Evolutionary conservation across 2,329 filamentous ascomycete genomes (phyloP).

Genomic region (Thermoascus crustaceus): DNA sequence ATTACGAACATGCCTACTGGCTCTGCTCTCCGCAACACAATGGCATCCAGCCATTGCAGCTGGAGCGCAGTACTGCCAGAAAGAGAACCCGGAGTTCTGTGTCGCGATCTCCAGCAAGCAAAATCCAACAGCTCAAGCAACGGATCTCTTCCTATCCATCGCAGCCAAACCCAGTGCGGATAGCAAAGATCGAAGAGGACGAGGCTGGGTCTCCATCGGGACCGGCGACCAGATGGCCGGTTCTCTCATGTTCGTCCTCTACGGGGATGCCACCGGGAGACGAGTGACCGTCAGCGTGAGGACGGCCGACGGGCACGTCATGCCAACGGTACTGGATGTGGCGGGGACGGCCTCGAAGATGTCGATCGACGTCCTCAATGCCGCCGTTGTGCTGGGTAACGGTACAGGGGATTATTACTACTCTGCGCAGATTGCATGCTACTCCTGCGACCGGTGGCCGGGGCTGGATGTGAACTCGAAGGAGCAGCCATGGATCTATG

Average conservation of each 20-base stretch:
- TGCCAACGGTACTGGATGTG: constrained; percentile 14
- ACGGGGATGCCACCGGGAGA: constrained; percentile 15
- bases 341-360: constrained; percentile 29
- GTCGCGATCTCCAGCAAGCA: constrained; percentile 6
- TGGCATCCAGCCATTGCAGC: constrained; percentile 4
- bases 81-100: constrained; percentile 6
- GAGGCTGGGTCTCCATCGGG: constrained; percentile 20
- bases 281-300: constrained; percentile 20
- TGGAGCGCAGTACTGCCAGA: constrained; percentile 8
- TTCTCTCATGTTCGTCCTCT: constrained; percentile 22
- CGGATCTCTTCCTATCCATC: constrained; percentile 8
- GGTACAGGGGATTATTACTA: too few species aligned
- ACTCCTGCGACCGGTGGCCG: constrained; percentile 45
- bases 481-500: constrained; percentile 46
- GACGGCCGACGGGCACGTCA: constrained; percentile 16
- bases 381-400: constrained; percentile 35
- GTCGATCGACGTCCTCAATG: constrained; percentile 38
- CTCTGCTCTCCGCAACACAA: neutral
- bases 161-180: constrained; percentile 7
- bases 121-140: constrained; percentile 6
- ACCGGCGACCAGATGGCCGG: constrained; percentile 19
- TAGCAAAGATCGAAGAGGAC: constrained; percentile 1
- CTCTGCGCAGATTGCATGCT: constrained; percentile 45
- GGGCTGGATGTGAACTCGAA: constrained; percentile 42
- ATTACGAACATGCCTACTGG: neutral